These are phyloP conservation scores for Starmera amethionina DNA, from an alignment of 805 yeast genomes.

Conservation along the genomic window DNA sequence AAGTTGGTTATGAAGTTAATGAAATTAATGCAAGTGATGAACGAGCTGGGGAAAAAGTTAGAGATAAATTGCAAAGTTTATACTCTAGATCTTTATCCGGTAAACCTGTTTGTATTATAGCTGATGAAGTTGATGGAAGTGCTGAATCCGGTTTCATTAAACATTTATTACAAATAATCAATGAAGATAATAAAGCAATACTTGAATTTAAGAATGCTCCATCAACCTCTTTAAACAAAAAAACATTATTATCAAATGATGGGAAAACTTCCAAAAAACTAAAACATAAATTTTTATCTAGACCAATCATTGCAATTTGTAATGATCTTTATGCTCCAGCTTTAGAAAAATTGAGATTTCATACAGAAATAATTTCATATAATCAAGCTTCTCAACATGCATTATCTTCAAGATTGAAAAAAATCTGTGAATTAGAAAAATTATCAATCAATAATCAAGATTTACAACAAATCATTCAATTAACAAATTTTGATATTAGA, in stretches of 20 bases:
- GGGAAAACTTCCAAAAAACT: slow-evolving; percentile 22
- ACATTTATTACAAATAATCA: slow-evolving; percentile 45
- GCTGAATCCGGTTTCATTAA: slow-evolving; percentile 56
- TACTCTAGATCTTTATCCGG: slow-evolving; percentile 58
- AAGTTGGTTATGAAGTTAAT: slow-evolving; percentile 67
- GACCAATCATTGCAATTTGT: slow-evolving; percentile 91
- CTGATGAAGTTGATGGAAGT: slow-evolving; percentile 87
- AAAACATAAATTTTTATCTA: slow-evolving; percentile 36
- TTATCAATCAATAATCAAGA: slow-evolving; percentile 36
- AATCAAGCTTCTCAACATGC: slow-evolving; percentile 43
- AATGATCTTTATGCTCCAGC: slow-evolving; percentile 75
- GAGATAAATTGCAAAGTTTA: slow-evolving; percentile 54
- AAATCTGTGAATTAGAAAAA: slow-evolving; percentile 47
- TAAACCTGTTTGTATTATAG: slow-evolving; percentile 70
- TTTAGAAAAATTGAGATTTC: slow-evolving; percentile 63
- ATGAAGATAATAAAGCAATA: slow-evolving; percentile 47
- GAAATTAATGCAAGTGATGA: slow-evolving; percentile 87
- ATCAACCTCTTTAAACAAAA: no score
- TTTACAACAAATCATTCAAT: slow-evolving; percentile 55
- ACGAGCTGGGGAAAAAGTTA: slow-evolving; percentile 48
- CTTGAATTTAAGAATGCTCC: slow-evolving; percentile 16
- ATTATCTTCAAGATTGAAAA: slow-evolving; percentile 36
- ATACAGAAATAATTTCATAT: slow-evolving; percentile 64
- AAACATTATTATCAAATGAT: slow-evolving; percentile 4
- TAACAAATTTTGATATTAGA: slow-evolving; percentile 76